Evolutionary conservation across 2,329 filamentous ascomycete species (phyloP).

Genomic region (Phoma sp.): DNA sequence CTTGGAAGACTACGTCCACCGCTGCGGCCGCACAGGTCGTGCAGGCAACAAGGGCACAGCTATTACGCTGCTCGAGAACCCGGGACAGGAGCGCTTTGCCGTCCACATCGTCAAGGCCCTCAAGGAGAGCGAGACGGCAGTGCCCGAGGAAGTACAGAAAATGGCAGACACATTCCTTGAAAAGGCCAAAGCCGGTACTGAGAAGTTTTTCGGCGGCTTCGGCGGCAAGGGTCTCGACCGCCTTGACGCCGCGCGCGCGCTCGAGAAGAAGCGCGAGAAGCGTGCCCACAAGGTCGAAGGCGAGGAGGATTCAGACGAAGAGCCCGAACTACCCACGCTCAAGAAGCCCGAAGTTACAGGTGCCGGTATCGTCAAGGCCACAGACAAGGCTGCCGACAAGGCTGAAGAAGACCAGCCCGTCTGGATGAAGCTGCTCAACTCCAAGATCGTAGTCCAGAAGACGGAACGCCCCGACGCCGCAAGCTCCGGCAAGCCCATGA

Average conservation of each 20-base stretch:
- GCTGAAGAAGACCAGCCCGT: slow-evolving; percentile 33
- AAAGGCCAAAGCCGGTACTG: slow-evolving; percentile 91
- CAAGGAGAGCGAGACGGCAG: slow-evolving; percentile 85
- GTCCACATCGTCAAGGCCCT: slow-evolving; percentile 88
- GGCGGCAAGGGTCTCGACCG: slow-evolving; percentile 93
- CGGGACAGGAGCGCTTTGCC: slow-evolving; percentile 89
- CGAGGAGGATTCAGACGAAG: slow-evolving; percentile 87
- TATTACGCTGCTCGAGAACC: slow-evolving; percentile 91
- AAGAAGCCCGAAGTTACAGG: slow-evolving; percentile 62
- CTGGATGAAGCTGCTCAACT: slow-evolving; percentile 59
- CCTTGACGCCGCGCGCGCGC: slow-evolving; percentile 89
- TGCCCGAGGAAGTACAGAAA: slow-evolving; percentile 73
- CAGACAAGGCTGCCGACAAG: slow-evolving; percentile 16
- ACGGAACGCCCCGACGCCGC: slow-evolving; percentile 63
- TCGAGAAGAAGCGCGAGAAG: slow-evolving; percentile 79
- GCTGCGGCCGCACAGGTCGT: slow-evolving; percentile 90
- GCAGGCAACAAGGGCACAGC: slow-evolving; percentile 95
- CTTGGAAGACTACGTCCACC: slow-evolving; percentile 94
- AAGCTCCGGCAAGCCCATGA: slow-evolving; percentile 65
- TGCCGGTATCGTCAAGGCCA: slow-evolving; percentile 45
- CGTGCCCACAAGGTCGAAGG: slow-evolving; percentile 83
- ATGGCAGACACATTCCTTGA: slow-evolving; percentile 76
- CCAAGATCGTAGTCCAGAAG: slow-evolving; percentile 76
- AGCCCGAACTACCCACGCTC: slow-evolving; percentile 62
- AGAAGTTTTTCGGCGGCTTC: slow-evolving; percentile 85